Percentiles rank a stretch among this genome's conserved stretches.
phyloP scores from a whole-genome alignment of 2,329 filamentous ascomycete genomes.

The Cyphellophora attinorum region DNA sequence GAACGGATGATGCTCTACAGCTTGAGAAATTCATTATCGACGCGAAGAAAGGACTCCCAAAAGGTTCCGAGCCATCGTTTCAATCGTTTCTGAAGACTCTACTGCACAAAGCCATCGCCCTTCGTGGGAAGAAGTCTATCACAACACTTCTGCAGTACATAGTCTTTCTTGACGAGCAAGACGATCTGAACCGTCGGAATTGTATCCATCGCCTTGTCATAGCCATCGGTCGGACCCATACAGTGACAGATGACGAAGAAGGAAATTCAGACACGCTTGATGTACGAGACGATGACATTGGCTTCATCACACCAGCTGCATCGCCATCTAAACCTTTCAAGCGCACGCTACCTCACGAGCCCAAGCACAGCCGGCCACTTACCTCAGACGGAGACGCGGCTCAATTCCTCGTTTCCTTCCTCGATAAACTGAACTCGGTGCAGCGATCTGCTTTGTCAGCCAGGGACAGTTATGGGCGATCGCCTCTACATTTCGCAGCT shows the following conservation, averaged over 20 bases:
- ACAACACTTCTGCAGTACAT: constrained; percentile 60
- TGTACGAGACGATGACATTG: constrained; percentile 47
- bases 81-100: constrained; percentile 30
- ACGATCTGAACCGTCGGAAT: constrained; percentile 90
- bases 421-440: constrained; percentile 57
- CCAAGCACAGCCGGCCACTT: constrained; percentile 49
- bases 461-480: constrained; percentile 69
- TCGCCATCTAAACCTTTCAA: constrained; percentile 55
- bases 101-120: constrained; percentile 50
- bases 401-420: constrained; percentile 50
- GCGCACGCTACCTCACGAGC: constrained; percentile 56
- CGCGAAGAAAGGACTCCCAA: constrained; percentile 7
- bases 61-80: constrained; percentile 15
- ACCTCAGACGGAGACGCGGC: constrained; percentile 67
- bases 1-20: constrained; percentile 52
- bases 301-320: constrained; percentile 71
- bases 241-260: constrained; percentile 42
- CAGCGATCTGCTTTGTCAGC: constrained; percentile 61
- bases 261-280: constrained; percentile 42
- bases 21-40: constrained; percentile 20
- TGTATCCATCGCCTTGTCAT: constrained; percentile 89
- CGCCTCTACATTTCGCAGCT: constrained; percentile 85
- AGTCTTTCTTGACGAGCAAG: constrained; percentile 67
- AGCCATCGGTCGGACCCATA: constrained; percentile 69
- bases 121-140: constrained; percentile 63